Evolutionary conservation across 1,284 basidiomycete genomes (phyloP).

Genomic region (Cutaneotrichosporon cavernicola): DNA sequence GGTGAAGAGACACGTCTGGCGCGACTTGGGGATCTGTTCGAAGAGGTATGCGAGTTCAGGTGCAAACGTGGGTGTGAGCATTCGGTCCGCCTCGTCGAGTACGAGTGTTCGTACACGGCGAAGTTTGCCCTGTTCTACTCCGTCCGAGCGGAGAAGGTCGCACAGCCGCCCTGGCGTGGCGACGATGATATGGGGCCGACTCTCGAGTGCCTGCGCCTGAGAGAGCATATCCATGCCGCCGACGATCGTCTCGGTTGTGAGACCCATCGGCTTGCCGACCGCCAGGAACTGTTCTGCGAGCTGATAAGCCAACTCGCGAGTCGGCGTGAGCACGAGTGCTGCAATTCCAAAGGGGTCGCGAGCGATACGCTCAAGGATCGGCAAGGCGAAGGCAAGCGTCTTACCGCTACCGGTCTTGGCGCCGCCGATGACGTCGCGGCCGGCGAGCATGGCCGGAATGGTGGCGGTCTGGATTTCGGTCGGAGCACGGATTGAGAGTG

Average conservation of each 20-base stretch:
- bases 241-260: conserved; percentile 83
- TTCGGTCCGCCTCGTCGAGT: conserved; percentile 92
- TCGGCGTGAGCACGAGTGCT: conserved; percentile 89
- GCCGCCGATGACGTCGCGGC: conserved; percentile 90
- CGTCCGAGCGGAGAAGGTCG: conserved; percentile 78
- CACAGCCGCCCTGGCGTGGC: conserved; percentile 95
- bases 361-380: conserved; percentile 85
- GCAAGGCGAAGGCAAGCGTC: conserved; percentile 94
- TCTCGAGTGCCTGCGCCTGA: conserved; percentile 82
- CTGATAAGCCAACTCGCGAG: conserved; percentile 93
- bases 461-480: conserved; percentile 89
- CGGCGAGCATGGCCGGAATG: conserved; percentile 79
- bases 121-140: conserved; percentile 74
- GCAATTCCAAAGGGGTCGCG: conserved; percentile 90
- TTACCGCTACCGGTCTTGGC: conserved; percentile 98
- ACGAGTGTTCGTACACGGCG: conserved; percentile 84
- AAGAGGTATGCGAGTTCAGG: conserved; percentile 82
- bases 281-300: conserved; percentile 95
- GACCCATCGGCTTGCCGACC: conserved; percentile 74
- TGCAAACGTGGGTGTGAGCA: conserved; percentile 87
- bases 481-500: conserved; percentile 81
- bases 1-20: conserved; percentile 96
- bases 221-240: conserved; percentile 99
- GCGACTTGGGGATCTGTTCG: conserved; percentile 70
- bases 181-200: conserved; percentile 87